A percentile compares a stretch with the other conserved stretches of the same genome.
Evolutionary conservation across 139 green algal species (phyloP).

Genomic region (Chlamydomonas eustigma): DNA sequence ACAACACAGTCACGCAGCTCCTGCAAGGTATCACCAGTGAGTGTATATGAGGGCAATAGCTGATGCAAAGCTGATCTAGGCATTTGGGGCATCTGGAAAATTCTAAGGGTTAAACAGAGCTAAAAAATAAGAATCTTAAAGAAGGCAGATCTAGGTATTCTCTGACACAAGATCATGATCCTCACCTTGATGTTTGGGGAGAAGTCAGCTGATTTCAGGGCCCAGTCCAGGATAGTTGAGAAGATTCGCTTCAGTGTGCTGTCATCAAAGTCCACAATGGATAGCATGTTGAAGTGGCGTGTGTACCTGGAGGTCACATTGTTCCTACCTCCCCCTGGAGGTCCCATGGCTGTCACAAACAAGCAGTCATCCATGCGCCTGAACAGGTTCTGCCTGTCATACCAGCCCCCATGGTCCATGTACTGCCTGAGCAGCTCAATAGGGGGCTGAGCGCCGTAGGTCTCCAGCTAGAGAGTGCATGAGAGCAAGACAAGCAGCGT

Average conservation of each 20-base stretch:
- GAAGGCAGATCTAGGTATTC: too few relatives aligned
- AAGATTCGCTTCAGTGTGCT: slow-evolving; percentile 62
- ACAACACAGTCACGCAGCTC: slow-evolving; percentile 37
- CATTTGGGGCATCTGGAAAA: slow-evolving; percentile 62
- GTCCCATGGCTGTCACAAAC: slow-evolving; percentile 71
- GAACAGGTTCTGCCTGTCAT: slow-evolving; percentile 51
- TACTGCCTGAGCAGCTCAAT: slow-evolving; percentile 69
- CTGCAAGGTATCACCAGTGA: slow-evolving; percentile 2
- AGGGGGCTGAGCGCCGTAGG: slow-evolving; percentile 42
- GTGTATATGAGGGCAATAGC: neutral
- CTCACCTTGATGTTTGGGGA: slow-evolving; percentile 34
- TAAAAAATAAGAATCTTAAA: too few relatives aligned
- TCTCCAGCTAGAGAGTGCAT: slow-evolving; percentile 47
- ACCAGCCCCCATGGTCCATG: slow-evolving; percentile 74
- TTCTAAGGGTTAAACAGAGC: too few relatives aligned
- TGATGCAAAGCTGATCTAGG: slow-evolving; percentile 29
- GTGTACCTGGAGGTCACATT: slow-evolving; percentile 42
- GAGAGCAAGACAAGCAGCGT: too few relatives aligned
- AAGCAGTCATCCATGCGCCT: slow-evolving; percentile 60
- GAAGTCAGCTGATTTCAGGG: slow-evolving; percentile 44
- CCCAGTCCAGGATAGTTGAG: slow-evolving; percentile 62
- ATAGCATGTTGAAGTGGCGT: slow-evolving; percentile 67
- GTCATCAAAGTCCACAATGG: slow-evolving; percentile 47
- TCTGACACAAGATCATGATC: too few relatives aligned
- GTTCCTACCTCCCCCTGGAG: slow-evolving; percentile 56